Percentiles rank a stretch among this genome's conserved stretches.
Conservation (phyloP, 176 grass and related monocot genomes). For the Poa pratensis region DNA sequence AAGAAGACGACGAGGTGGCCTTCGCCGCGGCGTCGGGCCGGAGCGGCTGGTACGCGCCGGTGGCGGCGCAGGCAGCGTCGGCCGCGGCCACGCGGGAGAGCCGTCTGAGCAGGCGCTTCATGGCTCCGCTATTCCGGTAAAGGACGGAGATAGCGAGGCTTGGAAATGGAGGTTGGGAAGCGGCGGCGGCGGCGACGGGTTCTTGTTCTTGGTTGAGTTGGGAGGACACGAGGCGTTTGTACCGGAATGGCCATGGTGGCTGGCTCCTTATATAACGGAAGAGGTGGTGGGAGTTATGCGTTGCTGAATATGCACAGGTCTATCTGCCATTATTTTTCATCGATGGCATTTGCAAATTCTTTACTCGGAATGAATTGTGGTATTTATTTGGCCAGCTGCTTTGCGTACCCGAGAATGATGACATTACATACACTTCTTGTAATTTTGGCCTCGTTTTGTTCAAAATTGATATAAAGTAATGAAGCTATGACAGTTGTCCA, state of each 20-base stretch:
- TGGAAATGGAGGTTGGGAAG: background rate
- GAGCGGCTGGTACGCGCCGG: slow-evolving; percentile 53
- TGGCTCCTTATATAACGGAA: slow-evolving; percentile 43
- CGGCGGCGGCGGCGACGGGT: background rate
- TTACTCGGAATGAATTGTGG: slow-evolving; percentile 11
- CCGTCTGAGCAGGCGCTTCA: slow-evolving; percentile 67
- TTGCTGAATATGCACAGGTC: slow-evolving; percentile 6
- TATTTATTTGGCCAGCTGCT: too few species aligned
- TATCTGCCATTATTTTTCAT: background rate
- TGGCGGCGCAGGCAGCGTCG: slow-evolving; percentile 42
- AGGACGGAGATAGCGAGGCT: background rate
- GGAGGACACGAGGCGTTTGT: slow-evolving; percentile 30
- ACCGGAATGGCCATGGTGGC: slow-evolving; percentile 42
- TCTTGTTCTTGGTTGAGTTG: slow-evolving; percentile 7
- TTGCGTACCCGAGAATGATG: too few species aligned
- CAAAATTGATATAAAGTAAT: too few species aligned
- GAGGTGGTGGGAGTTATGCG: background rate
- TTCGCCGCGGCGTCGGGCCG: background rate
- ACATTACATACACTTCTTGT: too few species aligned
- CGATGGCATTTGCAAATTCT: background rate
- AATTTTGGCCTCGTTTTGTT: too few species aligned
- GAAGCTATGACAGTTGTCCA: too few species aligned
- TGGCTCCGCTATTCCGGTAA: background rate
- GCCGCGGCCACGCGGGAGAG: slow-evolving; percentile 78
- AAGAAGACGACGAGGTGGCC: background rate